phyloP scores from a whole-genome alignment of 306 rosid genomes.

The Rubus idaeus region DNA sequence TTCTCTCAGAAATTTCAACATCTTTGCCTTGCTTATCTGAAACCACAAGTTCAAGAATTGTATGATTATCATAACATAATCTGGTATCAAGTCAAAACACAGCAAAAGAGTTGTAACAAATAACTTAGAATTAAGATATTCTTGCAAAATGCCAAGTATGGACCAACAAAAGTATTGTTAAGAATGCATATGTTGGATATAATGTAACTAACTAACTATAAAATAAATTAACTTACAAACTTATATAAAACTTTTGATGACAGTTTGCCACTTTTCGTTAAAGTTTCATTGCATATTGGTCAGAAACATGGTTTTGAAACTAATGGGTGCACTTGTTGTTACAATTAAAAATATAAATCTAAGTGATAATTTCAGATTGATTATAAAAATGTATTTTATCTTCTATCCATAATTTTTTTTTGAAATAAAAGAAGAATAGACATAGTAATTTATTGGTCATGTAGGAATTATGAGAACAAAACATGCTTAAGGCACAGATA shows the following conservation, averaged over 20 bases:
- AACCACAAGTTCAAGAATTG: constrained; percentile 12
- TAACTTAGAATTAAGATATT: neutral
- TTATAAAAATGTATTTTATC: neutral
- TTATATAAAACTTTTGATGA: neutral
- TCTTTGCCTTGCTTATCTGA: constrained; percentile 44
- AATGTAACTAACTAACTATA: neutral
- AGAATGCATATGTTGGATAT: neutral
- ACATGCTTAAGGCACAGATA: neutral
- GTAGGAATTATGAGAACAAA: neutral
- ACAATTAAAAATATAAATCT: neutral
- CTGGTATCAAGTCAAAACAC: constrained; percentile 3
- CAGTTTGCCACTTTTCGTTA: neutral
- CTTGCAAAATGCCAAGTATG: neutral
- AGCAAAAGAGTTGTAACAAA: neutral
- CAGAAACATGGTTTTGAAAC: neutral
- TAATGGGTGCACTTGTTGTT: neutral
- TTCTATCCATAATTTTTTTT: too few relatives aligned
- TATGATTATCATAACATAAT: neutral
- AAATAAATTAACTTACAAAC: neutral
- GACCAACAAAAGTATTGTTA: neutral
- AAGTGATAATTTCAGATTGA: neutral
- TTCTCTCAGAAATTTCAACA: constrained; percentile 46
- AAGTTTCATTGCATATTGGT: neutral
- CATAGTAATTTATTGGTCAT: neutral
- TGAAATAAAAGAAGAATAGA: too few relatives aligned